Evolutionary conservation across 768 basidiomycete genomes (phyloP).

Genomic region (Myochromella boudieri): DNA sequence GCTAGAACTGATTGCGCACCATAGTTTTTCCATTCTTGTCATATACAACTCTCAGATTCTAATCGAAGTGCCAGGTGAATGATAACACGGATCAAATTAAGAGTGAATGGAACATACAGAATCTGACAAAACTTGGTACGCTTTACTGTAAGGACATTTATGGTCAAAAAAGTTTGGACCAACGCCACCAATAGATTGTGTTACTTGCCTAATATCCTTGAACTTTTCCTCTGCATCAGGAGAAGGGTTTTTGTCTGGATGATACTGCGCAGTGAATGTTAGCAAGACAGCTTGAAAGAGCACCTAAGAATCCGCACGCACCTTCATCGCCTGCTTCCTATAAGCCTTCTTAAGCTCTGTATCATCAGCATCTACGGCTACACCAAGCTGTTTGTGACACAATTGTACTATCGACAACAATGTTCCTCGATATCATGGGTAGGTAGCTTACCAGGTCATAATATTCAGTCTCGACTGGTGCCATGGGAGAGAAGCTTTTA

Average conservation of each 20-base stretch:
- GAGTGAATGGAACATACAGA: constrained; percentile 47
- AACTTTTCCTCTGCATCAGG: constrained; percentile 95
- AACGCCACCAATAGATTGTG: not conserved
- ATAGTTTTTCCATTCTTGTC: constrained; percentile 94
- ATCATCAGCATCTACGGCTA: constrained; percentile 71
- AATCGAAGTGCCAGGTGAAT: constrained; percentile 1
- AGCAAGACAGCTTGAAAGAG: constrained; percentile 1
- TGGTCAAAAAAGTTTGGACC: not conserved
- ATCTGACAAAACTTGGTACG: constrained; percentile 90
- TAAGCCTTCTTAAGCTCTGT: constrained; percentile 93
- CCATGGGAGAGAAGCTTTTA: constrained; percentile 41
- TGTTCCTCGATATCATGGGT: not conserved
- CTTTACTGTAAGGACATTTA: constrained; percentile 62
- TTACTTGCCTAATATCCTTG: constrained; percentile 84
- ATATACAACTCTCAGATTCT: constrained; percentile 87
- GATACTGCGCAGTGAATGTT: constrained; percentile 54
- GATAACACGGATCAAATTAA: constrained; percentile 2
- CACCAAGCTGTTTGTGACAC: constrained; percentile 54
- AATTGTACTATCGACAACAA: constrained; percentile 1
- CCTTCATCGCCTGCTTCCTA: constrained; percentile 92
- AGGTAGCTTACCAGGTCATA: constrained; percentile 70
- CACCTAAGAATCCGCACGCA: constrained; percentile 29
- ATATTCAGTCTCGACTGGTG: constrained; percentile 89
- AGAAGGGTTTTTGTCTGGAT: constrained; percentile 93
- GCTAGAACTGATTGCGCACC: constrained; percentile 39